Evolutionary conservation across 2,329 filamentous ascomycete species (phyloP).

Genomic region (Gnomoniopsis smithogilvyi): DNA sequence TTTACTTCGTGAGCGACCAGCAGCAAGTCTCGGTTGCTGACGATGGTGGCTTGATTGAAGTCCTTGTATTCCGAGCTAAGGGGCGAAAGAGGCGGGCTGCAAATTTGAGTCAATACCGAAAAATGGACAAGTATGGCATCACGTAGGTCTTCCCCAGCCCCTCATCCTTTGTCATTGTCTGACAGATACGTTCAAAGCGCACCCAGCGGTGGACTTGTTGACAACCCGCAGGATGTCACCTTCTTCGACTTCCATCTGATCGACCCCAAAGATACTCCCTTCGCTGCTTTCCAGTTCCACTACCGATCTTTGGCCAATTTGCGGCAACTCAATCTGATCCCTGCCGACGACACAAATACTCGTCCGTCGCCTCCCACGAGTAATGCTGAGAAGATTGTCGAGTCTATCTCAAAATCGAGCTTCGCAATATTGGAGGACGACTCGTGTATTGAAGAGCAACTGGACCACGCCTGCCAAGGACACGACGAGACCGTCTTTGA

Average conservation of each 20-base stretch:
- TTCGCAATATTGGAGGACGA: neutral
- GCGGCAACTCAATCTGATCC: slow-evolving; percentile 44
- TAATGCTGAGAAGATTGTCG: neutral
- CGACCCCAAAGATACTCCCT: slow-evolving; percentile 50
- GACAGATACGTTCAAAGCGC: slow-evolving; percentile 33
- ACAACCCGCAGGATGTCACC: slow-evolving; percentile 45
- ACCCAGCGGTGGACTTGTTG: slow-evolving; percentile 50
- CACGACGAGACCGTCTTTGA: slow-evolving; percentile 11
- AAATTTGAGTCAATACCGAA: slow-evolving; percentile 39
- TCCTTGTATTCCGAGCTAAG: slow-evolving; percentile 50
- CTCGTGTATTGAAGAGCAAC: neutral
- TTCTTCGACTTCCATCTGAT: slow-evolving; percentile 52
- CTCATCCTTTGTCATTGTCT: neutral
- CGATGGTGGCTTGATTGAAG: slow-evolving; percentile 54
- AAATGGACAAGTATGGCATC: slow-evolving; percentile 50
- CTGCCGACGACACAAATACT: slow-evolving; percentile 20
- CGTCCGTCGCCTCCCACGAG: slow-evolving; percentile 1
- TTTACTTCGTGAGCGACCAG: slow-evolving; percentile 42
- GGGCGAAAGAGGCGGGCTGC: slow-evolving; percentile 41
- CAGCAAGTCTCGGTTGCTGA: slow-evolving; percentile 39
- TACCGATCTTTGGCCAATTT: slow-evolving; percentile 53
- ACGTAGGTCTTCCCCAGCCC: slow-evolving; percentile 37
- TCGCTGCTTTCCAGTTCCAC: slow-evolving; percentile 52
- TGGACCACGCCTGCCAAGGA: neutral
- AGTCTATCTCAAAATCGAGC: neutral